Evolutionary conservation across 805 yeast species (phyloP).

Genomic region (Saccharomyces paradoxus): DNA sequence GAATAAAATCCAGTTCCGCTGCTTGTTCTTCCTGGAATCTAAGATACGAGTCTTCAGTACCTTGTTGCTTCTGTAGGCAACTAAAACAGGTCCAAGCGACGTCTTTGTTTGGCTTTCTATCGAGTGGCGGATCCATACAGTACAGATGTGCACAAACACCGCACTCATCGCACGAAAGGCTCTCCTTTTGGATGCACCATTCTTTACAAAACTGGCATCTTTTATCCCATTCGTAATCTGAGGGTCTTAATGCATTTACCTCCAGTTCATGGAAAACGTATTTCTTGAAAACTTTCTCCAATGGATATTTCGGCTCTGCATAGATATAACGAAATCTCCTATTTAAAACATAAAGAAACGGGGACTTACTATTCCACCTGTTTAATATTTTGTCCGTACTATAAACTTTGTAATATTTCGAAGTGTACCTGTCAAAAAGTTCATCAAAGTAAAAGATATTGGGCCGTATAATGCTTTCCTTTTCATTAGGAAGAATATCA

Average conservation of each 20-base stretch:
- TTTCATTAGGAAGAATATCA: conserved; percentile 34
- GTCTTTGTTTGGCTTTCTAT: conserved; percentile 74
- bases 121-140: conserved; percentile 79
- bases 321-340: conserved; percentile 68
- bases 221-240: conserved; percentile 22
- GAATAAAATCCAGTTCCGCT: conserved; percentile 2
- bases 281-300: conserved; percentile 18
- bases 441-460: conserved; percentile 78
- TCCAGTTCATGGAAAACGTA: conserved; percentile 11
- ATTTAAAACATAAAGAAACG: conserved; percentile 52
- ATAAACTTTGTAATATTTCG: conserved; percentile 69
- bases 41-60: conserved; percentile 17
- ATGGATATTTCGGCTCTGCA: conserved; percentile 44
- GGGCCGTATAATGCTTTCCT: conserved; percentile 47
- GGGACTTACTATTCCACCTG: conserved; percentile 40
- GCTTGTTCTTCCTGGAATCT: conserved; percentile 7
- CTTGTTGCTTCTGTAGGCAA: conserved; percentile 57
- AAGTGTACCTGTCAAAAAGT: conserved; percentile 78
- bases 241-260: conserved; percentile 3
- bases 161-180: conserved; percentile 77
- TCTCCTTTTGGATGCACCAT: conserved; percentile 72
- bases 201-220: conserved; percentile 67
- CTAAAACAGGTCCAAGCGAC: conserved; percentile 84
- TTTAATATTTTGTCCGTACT: conserved; percentile 52
- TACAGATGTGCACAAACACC: conserved; percentile 62